These are phyloP conservation scores for Cocos nucifera DNA, from an alignment of 176 grass and related monocot genomes.

Conservation along the genomic window DNA sequence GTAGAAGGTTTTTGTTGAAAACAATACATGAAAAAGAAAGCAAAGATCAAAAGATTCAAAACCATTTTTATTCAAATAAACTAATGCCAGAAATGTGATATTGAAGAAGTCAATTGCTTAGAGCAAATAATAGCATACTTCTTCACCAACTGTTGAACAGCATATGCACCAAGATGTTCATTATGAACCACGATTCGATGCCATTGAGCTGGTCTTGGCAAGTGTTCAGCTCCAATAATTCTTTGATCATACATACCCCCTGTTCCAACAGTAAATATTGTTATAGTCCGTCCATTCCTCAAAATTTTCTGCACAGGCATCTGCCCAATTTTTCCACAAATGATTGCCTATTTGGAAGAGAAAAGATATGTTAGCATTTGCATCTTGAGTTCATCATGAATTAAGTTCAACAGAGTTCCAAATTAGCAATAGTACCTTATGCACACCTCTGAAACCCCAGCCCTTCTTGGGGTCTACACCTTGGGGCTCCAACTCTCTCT, in stretches of 20 bases:
- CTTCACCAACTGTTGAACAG: slow-evolving; percentile 77
- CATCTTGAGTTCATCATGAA: not conserved
- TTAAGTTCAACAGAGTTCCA: not conserved
- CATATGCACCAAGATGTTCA: slow-evolving; percentile 48
- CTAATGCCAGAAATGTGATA: too few species aligned
- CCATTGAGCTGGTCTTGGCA: slow-evolving; percentile 83
- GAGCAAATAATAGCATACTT: slow-evolving; percentile 35
- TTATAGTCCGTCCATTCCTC: slow-evolving; percentile 64
- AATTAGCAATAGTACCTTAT: slow-evolving; percentile 41
- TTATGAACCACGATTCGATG: slow-evolving; percentile 80
- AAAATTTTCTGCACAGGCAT: slow-evolving; percentile 84
- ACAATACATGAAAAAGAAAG: too few species aligned
- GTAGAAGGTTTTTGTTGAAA: too few species aligned
- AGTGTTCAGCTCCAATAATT: slow-evolving; percentile 36
- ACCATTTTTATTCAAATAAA: too few species aligned
- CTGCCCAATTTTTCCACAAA: slow-evolving; percentile 86
- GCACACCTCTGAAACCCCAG: slow-evolving; percentile 72
- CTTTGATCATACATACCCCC: slow-evolving; percentile 94
- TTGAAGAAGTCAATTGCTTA: too few species aligned
- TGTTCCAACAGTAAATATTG: slow-evolving; percentile 88
- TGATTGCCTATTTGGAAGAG: slow-evolving; percentile 61
- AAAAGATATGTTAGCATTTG: not conserved
- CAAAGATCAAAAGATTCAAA: too few species aligned
- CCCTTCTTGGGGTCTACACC: slow-evolving; percentile 52
- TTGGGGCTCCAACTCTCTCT: slow-evolving; percentile 43